Evolutionary conservation across 2,329 filamentous ascomycete species (phyloP).

Genomic region (Penicillium sp.): DNA sequence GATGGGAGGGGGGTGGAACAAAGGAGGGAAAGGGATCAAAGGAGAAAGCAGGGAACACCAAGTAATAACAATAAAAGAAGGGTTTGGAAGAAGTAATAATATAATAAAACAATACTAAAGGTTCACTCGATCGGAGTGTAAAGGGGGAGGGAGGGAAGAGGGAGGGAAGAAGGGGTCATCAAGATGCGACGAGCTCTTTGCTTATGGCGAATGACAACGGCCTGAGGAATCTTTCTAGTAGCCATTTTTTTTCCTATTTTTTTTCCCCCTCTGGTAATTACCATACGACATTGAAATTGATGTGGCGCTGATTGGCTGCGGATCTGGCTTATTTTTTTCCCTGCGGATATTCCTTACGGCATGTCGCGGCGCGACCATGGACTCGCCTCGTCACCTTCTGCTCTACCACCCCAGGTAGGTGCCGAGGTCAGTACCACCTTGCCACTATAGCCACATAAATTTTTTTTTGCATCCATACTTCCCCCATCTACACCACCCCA

Average conservation of each 20-base stretch:
- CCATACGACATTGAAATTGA: conserved; percentile 20
- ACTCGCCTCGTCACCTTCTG: not conserved
- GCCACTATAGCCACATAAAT: no score
- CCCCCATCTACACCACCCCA: no score
- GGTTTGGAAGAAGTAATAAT: conserved; percentile 10
- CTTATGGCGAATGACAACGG: conserved; percentile 17
- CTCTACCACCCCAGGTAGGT: no score
- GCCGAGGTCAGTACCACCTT: no score
- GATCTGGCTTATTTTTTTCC: conserved; percentile 9
- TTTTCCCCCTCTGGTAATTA: conserved; percentile 15
- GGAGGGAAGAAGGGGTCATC: conserved; percentile 18
- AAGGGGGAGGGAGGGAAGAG: conserved; percentile 13
- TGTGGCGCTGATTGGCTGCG: conserved; percentile 26
- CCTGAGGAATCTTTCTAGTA: conserved; percentile 19
- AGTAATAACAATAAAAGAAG: conserved; percentile 7
- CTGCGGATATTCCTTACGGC: conserved; percentile 7
- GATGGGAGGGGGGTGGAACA: conserved; percentile 20
- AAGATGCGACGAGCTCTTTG: conserved; percentile 23
- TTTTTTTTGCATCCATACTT: no score
- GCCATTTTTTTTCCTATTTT: conserved; percentile 11
- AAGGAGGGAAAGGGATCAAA: conserved; percentile 11
- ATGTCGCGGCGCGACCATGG: conserved; percentile 7
- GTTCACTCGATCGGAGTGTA: conserved; percentile 12
- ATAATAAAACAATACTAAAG: conserved; percentile 18
- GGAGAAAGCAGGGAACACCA: not conserved